Conservation (phyloP, 225 moss, liverwort and hornwort genomes). For the Thuidium tamariscinum region DNA sequence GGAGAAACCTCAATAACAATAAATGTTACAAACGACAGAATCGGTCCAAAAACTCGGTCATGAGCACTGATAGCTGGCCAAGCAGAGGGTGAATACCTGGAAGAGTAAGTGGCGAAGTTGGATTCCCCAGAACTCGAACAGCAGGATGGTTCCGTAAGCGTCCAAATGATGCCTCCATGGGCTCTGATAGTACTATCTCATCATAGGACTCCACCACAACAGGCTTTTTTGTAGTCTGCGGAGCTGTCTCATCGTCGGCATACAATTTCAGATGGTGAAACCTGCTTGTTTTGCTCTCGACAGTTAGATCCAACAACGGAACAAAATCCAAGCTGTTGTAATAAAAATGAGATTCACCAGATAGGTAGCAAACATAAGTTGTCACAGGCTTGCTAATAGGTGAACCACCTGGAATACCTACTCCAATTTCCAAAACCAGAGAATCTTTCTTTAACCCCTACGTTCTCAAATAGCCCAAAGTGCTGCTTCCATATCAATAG, state of each 20-base stretch:
- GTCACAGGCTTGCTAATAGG: not conserved
- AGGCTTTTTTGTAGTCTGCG: slow-evolving; percentile 89
- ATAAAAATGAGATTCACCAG: not conserved
- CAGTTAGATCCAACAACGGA: not conserved
- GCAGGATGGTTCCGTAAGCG: slow-evolving; percentile 55
- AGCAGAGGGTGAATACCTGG: slow-evolving; percentile 14
- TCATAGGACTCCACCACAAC: slow-evolving; percentile 90
- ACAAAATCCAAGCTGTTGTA: not conserved
- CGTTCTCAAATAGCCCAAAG: not conserved
- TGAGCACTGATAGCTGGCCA: not conserved
- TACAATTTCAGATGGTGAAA: slow-evolving; percentile 95
- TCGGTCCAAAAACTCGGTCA: not conserved
- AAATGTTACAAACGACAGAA: not conserved
- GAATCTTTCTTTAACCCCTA: not conserved
- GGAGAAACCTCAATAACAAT: not conserved
- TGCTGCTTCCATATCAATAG: not conserved
- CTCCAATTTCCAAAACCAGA: not conserved
- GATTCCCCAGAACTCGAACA: slow-evolving; percentile 40
- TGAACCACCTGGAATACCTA: not conserved
- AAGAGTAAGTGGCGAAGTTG: slow-evolving; percentile 20
- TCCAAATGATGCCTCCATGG: slow-evolving; percentile 78
- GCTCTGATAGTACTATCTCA: slow-evolving; percentile 88
- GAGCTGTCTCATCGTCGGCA: slow-evolving; percentile 83
- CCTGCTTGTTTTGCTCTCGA: slow-evolving; percentile 19
- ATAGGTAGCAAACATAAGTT: not conserved